Evolutionary conservation across 306 rosid species (phyloP).

Genomic region (Quillaja saponaria): DNA sequence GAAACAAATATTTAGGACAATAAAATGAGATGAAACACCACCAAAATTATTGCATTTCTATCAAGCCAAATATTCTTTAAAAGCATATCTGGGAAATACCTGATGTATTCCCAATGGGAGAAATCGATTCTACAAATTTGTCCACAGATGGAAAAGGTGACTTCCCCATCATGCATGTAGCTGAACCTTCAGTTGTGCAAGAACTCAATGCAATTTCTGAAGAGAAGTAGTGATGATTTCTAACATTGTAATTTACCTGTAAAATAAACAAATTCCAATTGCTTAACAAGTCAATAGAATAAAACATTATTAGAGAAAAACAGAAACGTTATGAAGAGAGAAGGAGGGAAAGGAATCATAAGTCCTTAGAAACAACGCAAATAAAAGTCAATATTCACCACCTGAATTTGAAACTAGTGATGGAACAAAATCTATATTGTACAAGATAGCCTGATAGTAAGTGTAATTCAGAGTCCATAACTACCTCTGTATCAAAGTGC

Average conservation of each 20-base stretch:
- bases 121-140: conserved; percentile 63
- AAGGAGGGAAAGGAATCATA: no score
- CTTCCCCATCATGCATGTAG: conserved; percentile 65
- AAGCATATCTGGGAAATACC: no score
- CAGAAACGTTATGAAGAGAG: no score
- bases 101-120: conserved; percentile 64
- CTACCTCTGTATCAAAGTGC: conserved; percentile 86
- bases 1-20: conserved; percentile 4
- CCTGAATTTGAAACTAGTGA: no score
- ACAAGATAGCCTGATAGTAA: no score
- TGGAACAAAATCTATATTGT: no score
- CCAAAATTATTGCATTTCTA: conserved; percentile 1
- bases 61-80: no score
- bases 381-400: no score
- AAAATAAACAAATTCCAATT: conserved; percentile 17
- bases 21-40: conserved; percentile 14
- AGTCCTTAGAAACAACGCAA: no score
- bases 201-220: conserved; percentile 40
- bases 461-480: conserved; percentile 27
- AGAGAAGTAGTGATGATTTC: conserved; percentile 33
- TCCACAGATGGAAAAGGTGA: conserved; percentile 86
- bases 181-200: conserved; percentile 49
- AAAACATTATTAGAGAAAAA: no score
- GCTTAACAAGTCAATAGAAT: not conserved
- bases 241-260: conserved; percentile 58